phyloP scores from a whole-genome alignment of 768 basidiomycete genomes.

The Termitomyces sp. region DNA sequence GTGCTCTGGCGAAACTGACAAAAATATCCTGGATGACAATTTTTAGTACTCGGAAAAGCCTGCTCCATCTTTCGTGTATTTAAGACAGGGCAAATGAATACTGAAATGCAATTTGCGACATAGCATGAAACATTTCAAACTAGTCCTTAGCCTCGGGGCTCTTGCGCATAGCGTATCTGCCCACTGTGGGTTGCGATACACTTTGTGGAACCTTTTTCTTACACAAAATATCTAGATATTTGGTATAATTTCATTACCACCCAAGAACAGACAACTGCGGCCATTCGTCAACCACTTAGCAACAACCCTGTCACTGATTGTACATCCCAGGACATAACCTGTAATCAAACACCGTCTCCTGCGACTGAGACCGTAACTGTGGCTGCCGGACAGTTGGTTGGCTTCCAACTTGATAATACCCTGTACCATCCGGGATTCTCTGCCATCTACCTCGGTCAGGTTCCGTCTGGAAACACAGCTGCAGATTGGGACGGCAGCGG shows the following conservation, averaged over 20 bases:
- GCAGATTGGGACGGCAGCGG: conserved; percentile 32
- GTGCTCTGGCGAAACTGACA: neutral
- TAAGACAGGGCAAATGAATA: neutral
- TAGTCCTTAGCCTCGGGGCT: conserved; percentile 7
- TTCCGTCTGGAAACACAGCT: conserved; percentile 22
- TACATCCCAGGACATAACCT: conserved; percentile 17
- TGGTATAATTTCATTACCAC: conserved; percentile 12
- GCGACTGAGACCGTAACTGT: conserved; percentile 21
- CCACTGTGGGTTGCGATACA: conserved; percentile 3
- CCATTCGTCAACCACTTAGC: conserved; percentile 12
- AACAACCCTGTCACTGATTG: conserved; percentile 15
- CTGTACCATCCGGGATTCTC: conserved; percentile 26
- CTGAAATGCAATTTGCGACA: neutral
- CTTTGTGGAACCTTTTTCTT: neutral
- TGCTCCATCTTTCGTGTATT: conserved; percentile 4
- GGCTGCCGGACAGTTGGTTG: conserved; percentile 20
- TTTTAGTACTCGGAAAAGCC: neutral
- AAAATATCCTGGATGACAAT: neutral
- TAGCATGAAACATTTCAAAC: conserved; percentile 6
- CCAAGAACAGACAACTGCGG: conserved; percentile 8
- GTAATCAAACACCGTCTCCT: conserved; percentile 16
- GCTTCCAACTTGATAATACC: conserved; percentile 24
- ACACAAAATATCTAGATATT: conserved; percentile 6
- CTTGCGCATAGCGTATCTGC: conserved; percentile 11
- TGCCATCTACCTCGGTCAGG: conserved; percentile 32